Evolutionary conservation across 495 filamentous ascomycete species (phyloP), one percentile per base, ranked within the genome.

Genomic region (Melanomma pulvis-pyrius): DNA sequence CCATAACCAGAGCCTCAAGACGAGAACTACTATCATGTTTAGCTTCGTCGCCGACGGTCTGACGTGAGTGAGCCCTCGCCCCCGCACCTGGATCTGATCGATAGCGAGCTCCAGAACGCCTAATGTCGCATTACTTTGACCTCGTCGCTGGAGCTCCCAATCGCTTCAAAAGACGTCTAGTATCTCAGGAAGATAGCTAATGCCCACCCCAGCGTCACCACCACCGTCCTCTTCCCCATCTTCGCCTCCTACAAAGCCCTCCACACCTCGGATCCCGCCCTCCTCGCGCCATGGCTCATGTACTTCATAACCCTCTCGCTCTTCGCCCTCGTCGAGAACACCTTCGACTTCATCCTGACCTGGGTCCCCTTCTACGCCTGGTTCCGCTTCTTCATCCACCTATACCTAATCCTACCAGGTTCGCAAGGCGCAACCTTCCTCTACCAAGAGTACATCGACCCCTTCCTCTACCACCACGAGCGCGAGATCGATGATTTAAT

Each of bases 211-310:
- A 92, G 89, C 73, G 96, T 93, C 61, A 78, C 94, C 73, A 86
- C 91, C 59, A 94, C 92, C 62, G 92, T 97, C 74, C 84, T 97
- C 76, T 93, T 99, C 79, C 94, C 94, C 63, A 85, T 97, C 56
- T 99, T 97, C 79, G 93, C 93, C 62, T 96, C 93, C 61, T 98
- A 96, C 85, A 98, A 98, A 82, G 96, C 94, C 41, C 90, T 99
- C 70, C 92, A 92, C 76, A 92, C 92, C 22, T 89, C 89, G 47
- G 90, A 97, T 77, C 93, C 93, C 17, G 87, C 91, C 32, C 90
- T 93, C 73, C 83, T 98, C 28, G 90, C 92, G 67, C 94, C 94
- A 92, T 99, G 94, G 94, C 84, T 99, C 56, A 98, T 97, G 89
- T 99, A 98, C 83, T 99, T 92, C 92, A 91, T 96, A 49, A 92